These are phyloP conservation scores for Aplosporella prunicola DNA, from an alignment of 2,329 filamentous ascomycete species.

Conservation along the genomic window DNA sequence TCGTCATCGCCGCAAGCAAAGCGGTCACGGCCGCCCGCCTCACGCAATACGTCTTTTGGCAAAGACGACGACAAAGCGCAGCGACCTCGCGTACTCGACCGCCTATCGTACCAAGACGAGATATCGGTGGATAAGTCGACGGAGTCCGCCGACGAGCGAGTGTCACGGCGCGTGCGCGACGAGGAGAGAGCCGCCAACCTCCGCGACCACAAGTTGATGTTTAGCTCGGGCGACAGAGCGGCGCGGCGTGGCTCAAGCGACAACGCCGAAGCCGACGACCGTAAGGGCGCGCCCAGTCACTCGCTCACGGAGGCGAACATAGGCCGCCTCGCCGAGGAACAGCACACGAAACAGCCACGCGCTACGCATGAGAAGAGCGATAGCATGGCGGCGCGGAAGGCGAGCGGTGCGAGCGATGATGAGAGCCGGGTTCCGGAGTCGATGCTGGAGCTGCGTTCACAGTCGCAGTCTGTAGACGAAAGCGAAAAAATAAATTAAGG, in stretches of 20 bases:
- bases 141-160: conserved; percentile 38
- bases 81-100: conserved; percentile 15
- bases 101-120: conserved; percentile 26
- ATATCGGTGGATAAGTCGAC: conserved; percentile 31
- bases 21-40: no score
- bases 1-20: no score
- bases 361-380: no score
- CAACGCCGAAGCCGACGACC: conserved; percentile 15
- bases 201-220: conserved; percentile 46
- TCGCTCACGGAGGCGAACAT: conserved; percentile 24
- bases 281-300: conserved; percentile 19
- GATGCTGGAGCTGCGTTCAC: neutral
- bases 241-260: conserved; percentile 9
- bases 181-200: conserved; percentile 47
- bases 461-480: neutral
- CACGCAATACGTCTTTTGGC: no score
- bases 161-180: conserved; percentile 37
- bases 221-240: conserved; percentile 31
- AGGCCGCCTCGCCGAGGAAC: conserved; percentile 2
- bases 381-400: neutral
- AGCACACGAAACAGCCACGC: no score
- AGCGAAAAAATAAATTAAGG: neutral
- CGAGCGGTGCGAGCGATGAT: neutral
- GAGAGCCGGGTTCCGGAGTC: neutral
- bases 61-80: neutral